A percentile compares a stretch with the other conserved stretches of the same genome.
Evolutionary conservation across 2,329 filamentous ascomycete genomes (phyloP).

Genomic region (Talaromyces pinophilus): DNA sequence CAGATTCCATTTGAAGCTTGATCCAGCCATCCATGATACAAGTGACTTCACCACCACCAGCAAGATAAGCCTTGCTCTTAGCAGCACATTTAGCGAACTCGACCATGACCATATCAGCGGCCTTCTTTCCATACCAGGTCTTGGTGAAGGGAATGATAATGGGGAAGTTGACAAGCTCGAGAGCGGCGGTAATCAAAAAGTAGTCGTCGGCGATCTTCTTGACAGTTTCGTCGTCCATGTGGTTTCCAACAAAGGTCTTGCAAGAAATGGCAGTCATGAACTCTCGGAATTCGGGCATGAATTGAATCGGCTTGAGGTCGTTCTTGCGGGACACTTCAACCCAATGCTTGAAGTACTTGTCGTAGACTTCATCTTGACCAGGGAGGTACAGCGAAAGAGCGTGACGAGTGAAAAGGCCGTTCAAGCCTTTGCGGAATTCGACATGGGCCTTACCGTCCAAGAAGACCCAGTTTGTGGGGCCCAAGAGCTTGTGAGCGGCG

Average conservation of each 20-base stretch:
- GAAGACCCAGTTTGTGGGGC: slow-evolving; percentile 94
- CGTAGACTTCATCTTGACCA: slow-evolving; percentile 88
- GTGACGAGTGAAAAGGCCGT: slow-evolving; percentile 88
- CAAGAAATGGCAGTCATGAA: slow-evolving; percentile 93
- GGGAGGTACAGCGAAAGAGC: slow-evolving; percentile 87
- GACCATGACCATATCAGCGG: slow-evolving; percentile 83
- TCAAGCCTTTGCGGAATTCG: slow-evolving; percentile 95
- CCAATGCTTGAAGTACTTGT: slow-evolving; percentile 79
- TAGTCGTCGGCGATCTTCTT: slow-evolving; percentile 97
- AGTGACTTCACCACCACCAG: slow-evolving; percentile 77
- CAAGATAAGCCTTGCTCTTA: slow-evolving; percentile 91
- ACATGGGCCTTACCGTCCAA: slow-evolving; percentile 92
- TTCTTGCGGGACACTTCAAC: slow-evolving; percentile 71
- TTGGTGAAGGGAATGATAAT: slow-evolving; percentile 94
- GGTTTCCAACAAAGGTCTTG: slow-evolving; percentile 95
- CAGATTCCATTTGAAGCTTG: slow-evolving; percentile 80
- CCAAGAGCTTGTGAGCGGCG: slow-evolving; percentile 87
- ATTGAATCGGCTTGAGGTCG: slow-evolving; percentile 73
- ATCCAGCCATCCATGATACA: slow-evolving; percentile 98
- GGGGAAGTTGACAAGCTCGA: slow-evolving; percentile 97
- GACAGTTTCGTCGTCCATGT: slow-evolving; percentile 84
- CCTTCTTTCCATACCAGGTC: slow-evolving; percentile 97
- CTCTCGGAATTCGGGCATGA: slow-evolving; percentile 91
- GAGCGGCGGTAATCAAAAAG: slow-evolving; percentile 90
- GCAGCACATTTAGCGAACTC: slow-evolving; percentile 91